Percentiles rank a stretch among this genome's conserved stretches.
phyloP scores from a whole-genome alignment of 768 basidiomycete species.

The Trichaptum fuscoviolaceum region DNA sequence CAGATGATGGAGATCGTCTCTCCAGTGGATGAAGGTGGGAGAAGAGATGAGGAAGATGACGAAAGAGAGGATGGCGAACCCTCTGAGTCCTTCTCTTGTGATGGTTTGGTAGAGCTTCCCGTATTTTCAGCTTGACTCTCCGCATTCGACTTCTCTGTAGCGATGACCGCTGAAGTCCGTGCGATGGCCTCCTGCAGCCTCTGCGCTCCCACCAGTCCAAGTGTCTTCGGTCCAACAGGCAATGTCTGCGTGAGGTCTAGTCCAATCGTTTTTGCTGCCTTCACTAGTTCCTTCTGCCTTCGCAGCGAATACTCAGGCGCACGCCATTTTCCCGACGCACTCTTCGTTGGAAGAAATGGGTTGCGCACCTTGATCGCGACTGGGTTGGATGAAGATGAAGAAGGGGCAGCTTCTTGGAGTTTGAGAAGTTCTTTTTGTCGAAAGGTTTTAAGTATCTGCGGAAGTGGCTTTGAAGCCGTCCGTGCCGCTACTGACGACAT shows the following conservation, averaged over 20 bases:
- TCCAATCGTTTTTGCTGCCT: conserved; percentile 53
- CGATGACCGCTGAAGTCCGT: conserved; percentile 18
- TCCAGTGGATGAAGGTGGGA: not conserved
- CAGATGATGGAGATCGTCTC: conserved; percentile 14
- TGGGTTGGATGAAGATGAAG: not conserved
- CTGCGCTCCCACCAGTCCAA: conserved; percentile 4
- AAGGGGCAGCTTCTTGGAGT: not conserved
- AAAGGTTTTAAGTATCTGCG: not conserved
- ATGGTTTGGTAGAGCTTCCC: conserved; percentile 25
- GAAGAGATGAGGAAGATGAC: conserved; percentile 19
- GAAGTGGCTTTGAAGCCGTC: not conserved
- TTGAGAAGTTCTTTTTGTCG: not conserved
- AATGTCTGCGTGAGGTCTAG: conserved; percentile 45
- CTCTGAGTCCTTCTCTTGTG: conserved; percentile 8
- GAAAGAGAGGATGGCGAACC: not conserved
- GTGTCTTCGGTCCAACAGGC: conserved; percentile 63
- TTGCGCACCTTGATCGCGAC: conserved; percentile 28
- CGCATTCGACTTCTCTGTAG: conserved; percentile 14
- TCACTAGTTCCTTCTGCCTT: conserved; percentile 73
- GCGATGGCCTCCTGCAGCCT: conserved; percentile 19
- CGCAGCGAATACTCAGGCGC: conserved; percentile 69
- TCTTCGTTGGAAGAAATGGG: conserved; percentile 67
- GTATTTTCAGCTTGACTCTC: conserved; percentile 7
- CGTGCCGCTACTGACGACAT: not conserved
- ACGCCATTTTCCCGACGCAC: conserved; percentile 58